Conservation (phyloP, 148 eudicot species). For the Fagopyrum tataricum region DNA sequence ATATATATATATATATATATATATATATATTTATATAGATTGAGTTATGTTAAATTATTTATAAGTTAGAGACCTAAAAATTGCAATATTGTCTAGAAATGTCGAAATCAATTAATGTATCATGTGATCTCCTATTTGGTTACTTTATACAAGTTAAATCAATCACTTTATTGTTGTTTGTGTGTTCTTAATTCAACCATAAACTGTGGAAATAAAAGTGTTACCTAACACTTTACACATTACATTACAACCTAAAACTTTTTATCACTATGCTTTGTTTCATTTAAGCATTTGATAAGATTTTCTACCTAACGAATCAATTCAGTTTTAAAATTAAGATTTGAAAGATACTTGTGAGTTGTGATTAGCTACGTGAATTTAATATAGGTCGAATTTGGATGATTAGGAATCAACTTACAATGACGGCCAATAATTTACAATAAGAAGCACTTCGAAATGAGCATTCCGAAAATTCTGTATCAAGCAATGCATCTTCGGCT, state of each 20-base stretch:
- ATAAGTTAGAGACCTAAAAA: not conserved
- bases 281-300: not conserved
- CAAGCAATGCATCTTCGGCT: slow-evolving; percentile 11
- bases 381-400: not conserved
- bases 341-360: not conserved
- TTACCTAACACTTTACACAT: not conserved
- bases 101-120: not conserved
- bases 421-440: slow-evolving; percentile 55
- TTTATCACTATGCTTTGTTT: not conserved
- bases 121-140: slow-evolving; percentile 1
- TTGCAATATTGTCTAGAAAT: not conserved
- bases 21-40: no score
- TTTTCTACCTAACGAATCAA: slow-evolving; percentile 7
- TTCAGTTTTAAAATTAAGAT: not conserved
- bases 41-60: not conserved
- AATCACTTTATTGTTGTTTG: not conserved
- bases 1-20: no score
- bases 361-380: not conserved
- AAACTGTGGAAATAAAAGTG: not conserved
- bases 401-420: slow-evolving; percentile 36
- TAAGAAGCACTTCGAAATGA: slow-evolving; percentile 37
- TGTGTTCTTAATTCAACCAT: not conserved
- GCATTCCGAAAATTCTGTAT: slow-evolving; percentile 24
- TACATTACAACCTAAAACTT: not conserved
- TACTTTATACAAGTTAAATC: not conserved